These are phyloP conservation scores for Paecilomyces formosus DNA, from an alignment of 2,329 filamentous ascomycete species.

Conservation along the genomic window DNA sequence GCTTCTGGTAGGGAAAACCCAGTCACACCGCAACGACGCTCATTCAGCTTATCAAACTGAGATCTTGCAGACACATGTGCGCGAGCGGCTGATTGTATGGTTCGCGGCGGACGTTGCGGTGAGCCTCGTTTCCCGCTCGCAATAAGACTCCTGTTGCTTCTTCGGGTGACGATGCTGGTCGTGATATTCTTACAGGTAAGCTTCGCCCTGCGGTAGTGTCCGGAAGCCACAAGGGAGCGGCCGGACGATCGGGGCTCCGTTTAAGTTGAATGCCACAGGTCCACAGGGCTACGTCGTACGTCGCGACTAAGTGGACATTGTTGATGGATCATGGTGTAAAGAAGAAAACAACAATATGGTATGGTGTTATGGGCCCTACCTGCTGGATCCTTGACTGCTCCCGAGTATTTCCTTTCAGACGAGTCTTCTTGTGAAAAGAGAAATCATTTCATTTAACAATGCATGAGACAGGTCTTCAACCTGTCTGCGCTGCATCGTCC, in stretches of 20 bases:
- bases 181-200: neutral
- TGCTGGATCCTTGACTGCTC: neutral
- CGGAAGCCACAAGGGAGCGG: neutral
- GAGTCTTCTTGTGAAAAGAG: neutral
- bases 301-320: neutral
- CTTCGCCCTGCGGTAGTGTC: neutral
- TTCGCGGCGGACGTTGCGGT: neutral
- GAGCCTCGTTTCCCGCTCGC: neutral
- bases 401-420: neutral
- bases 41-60: neutral
- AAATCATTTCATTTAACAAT: neutral
- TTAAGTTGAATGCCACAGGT: neutral
- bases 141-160: neutral
- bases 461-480: neutral
- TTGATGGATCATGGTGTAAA: neutral
- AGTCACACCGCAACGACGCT: neutral
- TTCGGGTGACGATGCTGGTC: neutral
- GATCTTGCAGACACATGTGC: neutral
- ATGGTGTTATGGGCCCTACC: neutral
- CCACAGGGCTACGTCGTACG: neutral
- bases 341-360: neutral
- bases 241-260: neutral
- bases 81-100: neutral
- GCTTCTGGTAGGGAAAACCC: neutral
- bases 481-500: neutral